These are phyloP conservation scores for Omphalotus guepiniiformis DNA, from an alignment of 768 basidiomycete species.

Conservation along the genomic window DNA sequence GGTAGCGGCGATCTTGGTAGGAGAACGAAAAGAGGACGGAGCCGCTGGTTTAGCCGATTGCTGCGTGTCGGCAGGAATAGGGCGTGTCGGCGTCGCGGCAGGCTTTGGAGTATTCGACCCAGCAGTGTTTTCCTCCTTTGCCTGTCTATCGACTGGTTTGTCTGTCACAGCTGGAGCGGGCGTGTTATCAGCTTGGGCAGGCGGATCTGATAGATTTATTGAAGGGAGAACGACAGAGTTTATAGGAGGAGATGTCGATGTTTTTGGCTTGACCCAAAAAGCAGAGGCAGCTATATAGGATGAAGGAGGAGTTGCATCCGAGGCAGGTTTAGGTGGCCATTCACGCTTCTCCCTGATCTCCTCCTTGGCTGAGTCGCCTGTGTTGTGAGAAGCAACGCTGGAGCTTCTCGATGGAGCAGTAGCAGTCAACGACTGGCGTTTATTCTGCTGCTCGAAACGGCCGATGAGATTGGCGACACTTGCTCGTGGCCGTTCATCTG, in stretches of 20 bases:
- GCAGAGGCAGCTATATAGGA: conserved; percentile 6
- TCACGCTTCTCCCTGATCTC: conserved; percentile 70
- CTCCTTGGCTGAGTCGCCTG: conserved; percentile 61
- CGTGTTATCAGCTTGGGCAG: background rate
- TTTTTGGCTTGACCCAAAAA: conserved; percentile 6
- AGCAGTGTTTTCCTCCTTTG: background rate
- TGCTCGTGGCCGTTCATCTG: conserved; percentile 83
- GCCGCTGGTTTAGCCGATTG: conserved; percentile 8
- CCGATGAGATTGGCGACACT: conserved; percentile 91
- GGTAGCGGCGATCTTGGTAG: conserved; percentile 12
- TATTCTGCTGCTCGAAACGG: conserved; percentile 79
- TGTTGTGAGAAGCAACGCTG: conserved; percentile 62
- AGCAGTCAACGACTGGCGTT: conserved; percentile 46
- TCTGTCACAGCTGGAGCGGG: background rate
- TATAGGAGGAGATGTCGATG: background rate
- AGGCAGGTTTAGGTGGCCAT: conserved; percentile 54
- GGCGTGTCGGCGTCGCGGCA: too few relatives aligned
- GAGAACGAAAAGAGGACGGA: conserved; percentile 10
- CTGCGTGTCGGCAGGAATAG: background rate
- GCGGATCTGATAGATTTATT: background rate
- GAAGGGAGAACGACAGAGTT: too few relatives aligned
- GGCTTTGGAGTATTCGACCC: background rate
- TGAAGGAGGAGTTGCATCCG: background rate
- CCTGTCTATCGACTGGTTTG: background rate
- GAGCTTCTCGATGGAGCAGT: conserved; percentile 50